Percentiles rank a stretch among this genome's conserved stretches.
Conservation (phyloP, 768 basidiomycete genomes). For the Melanogaster broomeanus region DNA sequence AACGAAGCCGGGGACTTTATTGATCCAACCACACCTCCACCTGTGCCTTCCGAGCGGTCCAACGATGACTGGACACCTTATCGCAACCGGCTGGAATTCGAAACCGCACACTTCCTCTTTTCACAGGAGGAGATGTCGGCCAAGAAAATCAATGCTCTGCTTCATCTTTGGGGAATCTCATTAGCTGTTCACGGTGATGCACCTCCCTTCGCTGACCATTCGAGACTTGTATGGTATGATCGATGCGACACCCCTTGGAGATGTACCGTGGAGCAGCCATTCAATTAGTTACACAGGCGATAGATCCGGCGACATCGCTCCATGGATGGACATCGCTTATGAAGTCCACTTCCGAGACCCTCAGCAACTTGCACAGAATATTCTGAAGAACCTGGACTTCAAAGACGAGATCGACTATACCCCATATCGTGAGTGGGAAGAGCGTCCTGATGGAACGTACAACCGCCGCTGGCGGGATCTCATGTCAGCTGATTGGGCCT, state of each 20-base stretch:
- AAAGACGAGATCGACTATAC: conserved; percentile 18
- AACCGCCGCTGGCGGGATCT: too few species aligned
- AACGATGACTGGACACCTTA: conserved; percentile 22
- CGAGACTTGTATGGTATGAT: conserved; percentile 35
- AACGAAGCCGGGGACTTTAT: not conserved
- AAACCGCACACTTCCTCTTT: conserved; percentile 24
- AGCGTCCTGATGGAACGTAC: too few species aligned
- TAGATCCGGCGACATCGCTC: conserved; percentile 2
- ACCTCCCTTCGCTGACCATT: conserved; percentile 34
- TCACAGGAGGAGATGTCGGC: conserved; percentile 20
- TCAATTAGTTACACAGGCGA: conserved; percentile 24
- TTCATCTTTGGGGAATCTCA: conserved; percentile 12
- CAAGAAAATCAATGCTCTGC: conserved; percentile 13
- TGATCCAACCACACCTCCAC: not conserved
- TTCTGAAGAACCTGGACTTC: conserved; percentile 25
- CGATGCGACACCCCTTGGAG: conserved; percentile 34
- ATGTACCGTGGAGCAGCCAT: conserved; percentile 39
- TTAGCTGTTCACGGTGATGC: conserved; percentile 3
- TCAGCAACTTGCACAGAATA: conserved; percentile 8
- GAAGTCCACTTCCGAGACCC: conserved; percentile 22
- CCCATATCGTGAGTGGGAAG: conserved; percentile 7
- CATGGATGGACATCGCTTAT: conserved; percentile 27
- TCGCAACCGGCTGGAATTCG: conserved; percentile 16
- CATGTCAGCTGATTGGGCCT: too few species aligned
- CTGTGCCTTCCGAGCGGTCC: not conserved